Evolutionary conservation across 2,329 filamentous ascomycete genomes (phyloP).

Genomic region (Fusarium irregulare): DNA sequence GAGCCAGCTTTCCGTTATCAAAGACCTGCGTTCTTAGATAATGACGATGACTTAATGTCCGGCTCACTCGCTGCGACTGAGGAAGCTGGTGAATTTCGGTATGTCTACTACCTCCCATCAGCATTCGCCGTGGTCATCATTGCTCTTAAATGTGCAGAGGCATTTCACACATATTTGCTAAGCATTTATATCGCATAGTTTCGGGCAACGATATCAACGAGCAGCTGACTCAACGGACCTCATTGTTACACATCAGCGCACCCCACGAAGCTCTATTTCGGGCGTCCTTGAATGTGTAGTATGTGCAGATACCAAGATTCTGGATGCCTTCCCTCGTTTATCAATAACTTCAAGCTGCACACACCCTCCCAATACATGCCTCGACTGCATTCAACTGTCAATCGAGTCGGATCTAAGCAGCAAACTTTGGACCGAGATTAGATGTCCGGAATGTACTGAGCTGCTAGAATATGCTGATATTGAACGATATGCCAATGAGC

Average conservation of each 20-base stretch:
- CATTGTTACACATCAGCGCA: conserved; percentile 49
- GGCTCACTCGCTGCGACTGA: conserved; percentile 21
- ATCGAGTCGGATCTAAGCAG: conserved; percentile 51
- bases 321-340: conserved; percentile 48
- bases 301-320: conserved; percentile 50
- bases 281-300: conserved; percentile 51
- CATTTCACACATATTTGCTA: conserved; percentile 15
- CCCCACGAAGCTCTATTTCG: conserved; percentile 35
- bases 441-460: conserved; percentile 63
- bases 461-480: conserved; percentile 59
- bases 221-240: conserved; percentile 42
- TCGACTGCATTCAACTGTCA: conserved; percentile 51
- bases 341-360: conserved; percentile 50
- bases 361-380: conserved; percentile 51
- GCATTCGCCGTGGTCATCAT: not conserved
- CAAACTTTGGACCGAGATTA: conserved; percentile 58
- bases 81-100: conserved; percentile 50
- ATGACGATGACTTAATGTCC: conserved; percentile 35
- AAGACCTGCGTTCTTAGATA: conserved; percentile 37
- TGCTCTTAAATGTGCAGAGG: not conserved
- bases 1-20: conserved; percentile 34
- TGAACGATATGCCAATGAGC: conserved; percentile 56
- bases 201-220: conserved; percentile 52
- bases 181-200: conserved; percentile 27
- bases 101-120: conserved; percentile 12